Percentiles rank a stretch among this genome's conserved stretches.
These are phyloP conservation scores for Camellia sinensis DNA, from an alignment of 148 eudicot species.

Conservation along the genomic window DNA sequence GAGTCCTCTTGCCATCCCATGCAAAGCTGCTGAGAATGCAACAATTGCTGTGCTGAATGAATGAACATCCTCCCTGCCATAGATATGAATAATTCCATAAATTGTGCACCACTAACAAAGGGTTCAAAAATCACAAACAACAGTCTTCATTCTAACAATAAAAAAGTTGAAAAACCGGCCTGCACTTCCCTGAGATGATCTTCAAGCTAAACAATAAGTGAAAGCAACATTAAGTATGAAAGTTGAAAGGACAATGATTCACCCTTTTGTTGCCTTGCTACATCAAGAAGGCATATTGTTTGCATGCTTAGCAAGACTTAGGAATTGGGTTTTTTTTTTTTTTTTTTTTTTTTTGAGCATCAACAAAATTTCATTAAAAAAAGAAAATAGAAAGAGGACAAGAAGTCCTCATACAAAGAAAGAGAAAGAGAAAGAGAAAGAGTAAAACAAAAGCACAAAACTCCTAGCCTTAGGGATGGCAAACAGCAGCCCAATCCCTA, in stretches of 20 bases:
- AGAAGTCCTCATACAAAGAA: too few relatives aligned
- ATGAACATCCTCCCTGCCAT: constrained; percentile 67
- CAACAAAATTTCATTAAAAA: too few relatives aligned
- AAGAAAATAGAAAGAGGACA: too few relatives aligned
- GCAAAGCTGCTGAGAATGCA: constrained; percentile 52
- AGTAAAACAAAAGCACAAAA: too few relatives aligned
- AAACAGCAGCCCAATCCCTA: too few relatives aligned
- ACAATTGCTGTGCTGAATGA: constrained; percentile 51
- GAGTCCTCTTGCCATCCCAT: constrained; percentile 46
- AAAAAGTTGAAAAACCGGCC: neutral
- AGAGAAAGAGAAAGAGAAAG: too few relatives aligned
- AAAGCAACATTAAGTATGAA: neutral
- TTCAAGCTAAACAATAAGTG: constrained; percentile 10
- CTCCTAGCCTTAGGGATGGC: too few relatives aligned
- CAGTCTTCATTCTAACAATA: neutral
- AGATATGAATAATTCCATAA: neutral
- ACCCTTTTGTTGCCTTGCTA: neutral
- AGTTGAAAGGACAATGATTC: neutral
- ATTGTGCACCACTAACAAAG: constrained; percentile 1
- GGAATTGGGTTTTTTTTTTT: too few relatives aligned
- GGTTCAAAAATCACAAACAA: neutral
- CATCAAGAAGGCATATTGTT: neutral
- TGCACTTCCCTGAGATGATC: neutral
- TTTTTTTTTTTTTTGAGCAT: too few relatives aligned
- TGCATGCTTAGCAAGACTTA: neutral